Conservation (phyloP, 371 early-diverging fungal species). For the Fennellomyces sp. region DNA sequence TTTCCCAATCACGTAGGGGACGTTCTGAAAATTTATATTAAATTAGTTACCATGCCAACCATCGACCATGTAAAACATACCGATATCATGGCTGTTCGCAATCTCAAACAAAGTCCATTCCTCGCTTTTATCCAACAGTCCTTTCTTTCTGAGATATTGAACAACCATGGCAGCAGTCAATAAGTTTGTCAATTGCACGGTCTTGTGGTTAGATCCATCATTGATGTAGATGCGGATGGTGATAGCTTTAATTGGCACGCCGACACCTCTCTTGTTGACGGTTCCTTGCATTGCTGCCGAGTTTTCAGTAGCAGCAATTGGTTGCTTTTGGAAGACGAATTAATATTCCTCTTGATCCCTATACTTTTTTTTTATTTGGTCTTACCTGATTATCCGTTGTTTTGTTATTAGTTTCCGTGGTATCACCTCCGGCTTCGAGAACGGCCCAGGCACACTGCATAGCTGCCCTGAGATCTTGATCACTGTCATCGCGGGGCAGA, state of each 20-base stretch:
- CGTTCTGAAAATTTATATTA: constrained; percentile 61
- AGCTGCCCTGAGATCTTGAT: constrained; percentile 34
- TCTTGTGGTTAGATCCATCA: constrained; percentile 73
- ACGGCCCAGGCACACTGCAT: constrained; percentile 38
- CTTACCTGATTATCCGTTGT: neutral
- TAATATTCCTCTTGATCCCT: neutral
- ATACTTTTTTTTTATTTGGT: neutral
- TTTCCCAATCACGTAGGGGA: constrained; percentile 90
- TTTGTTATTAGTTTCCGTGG: neutral
- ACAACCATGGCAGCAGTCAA: constrained; percentile 78
- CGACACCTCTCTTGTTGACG: neutral
- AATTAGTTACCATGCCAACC: neutral
- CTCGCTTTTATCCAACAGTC: constrained; percentile 59
- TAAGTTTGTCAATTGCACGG: constrained; percentile 71
- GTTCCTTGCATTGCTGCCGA: constrained; percentile 16
- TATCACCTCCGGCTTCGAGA: constrained; percentile 12
- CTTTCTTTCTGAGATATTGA: constrained; percentile 64
- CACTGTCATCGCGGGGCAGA: constrained; percentile 6
- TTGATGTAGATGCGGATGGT: constrained; percentile 88
- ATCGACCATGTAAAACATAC: constrained; percentile 22
- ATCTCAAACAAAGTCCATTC: constrained; percentile 92
- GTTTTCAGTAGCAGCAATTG: too few species aligned
- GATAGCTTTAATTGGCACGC: constrained; percentile 19
- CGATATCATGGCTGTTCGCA: constrained; percentile 76
- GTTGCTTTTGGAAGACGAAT: neutral